phyloP scores from a whole-genome alignment of 2,329 filamentous ascomycete genomes.

The Apiospora arundinis region DNA sequence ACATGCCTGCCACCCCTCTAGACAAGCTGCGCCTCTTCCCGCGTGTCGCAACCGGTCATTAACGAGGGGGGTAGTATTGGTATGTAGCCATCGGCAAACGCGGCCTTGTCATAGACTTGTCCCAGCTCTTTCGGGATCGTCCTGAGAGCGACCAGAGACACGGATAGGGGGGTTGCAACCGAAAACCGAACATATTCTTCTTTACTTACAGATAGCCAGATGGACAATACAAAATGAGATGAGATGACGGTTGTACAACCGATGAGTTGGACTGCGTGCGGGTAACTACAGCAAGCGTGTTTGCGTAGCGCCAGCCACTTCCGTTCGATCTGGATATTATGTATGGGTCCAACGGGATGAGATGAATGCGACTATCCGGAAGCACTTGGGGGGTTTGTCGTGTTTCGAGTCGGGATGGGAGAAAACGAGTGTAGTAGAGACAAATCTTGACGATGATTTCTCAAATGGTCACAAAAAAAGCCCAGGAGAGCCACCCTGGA shows the following conservation, averaged over 20 bases:
- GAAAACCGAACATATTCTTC: background rate
- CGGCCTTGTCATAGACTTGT: background rate
- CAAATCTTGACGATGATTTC: conserved; percentile 12
- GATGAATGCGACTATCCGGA: conserved; percentile 9
- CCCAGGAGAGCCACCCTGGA: conserved; percentile 27
- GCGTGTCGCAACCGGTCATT: conserved; percentile 12
- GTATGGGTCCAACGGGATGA: conserved; percentile 12
- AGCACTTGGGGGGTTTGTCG: background rate
- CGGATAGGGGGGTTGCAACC: conserved; percentile 7
- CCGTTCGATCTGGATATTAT: background rate
- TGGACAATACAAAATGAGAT: background rate
- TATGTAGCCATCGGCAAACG: background rate
- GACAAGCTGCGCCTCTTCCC: conserved; percentile 12
- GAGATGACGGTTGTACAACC: conserved; percentile 6
- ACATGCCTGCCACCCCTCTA: background rate
- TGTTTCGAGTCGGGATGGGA: conserved; percentile 27
- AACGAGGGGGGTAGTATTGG: conserved; percentile 2
- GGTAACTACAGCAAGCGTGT: conserved; percentile 16
- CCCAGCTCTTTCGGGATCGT: background rate
- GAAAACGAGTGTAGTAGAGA: conserved; percentile 35
- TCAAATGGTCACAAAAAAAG: conserved; percentile 23
- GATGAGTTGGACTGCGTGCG: conserved; percentile 10
- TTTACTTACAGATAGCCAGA: conserved; percentile 15
- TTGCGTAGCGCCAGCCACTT: conserved; percentile 13
- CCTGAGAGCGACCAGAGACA: background rate